phyloP scores from a whole-genome alignment of 164 flowering plant species.

The Tetracentron sinense region DNA sequence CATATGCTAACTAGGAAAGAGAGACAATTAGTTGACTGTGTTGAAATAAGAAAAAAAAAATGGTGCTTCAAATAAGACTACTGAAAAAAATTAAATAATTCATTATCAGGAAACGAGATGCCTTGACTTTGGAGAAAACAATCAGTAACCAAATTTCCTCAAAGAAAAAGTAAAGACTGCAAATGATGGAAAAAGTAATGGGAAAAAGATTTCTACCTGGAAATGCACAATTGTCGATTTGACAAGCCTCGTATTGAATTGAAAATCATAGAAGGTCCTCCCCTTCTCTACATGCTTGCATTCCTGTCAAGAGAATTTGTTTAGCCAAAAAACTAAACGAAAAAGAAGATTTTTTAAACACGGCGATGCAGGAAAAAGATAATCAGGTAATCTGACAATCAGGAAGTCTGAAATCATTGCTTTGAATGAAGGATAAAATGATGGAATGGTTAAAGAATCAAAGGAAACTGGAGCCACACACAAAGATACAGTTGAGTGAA shows the following conservation, averaged over 20 bases:
- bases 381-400: neutral
- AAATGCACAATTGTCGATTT: conserved; percentile 90
- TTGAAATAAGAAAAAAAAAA: too few relatives aligned
- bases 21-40: too few relatives aligned
- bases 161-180: neutral
- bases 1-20: too few relatives aligned
- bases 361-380: neutral
- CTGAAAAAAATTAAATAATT: too few relatives aligned
- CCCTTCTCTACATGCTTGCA: conserved; percentile 62
- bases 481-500: too few relatives aligned
- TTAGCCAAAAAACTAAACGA: conserved; percentile 6
- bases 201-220: conserved; percentile 64
- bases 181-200: neutral
- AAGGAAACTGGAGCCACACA: neutral
- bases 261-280: conserved; percentile 72
- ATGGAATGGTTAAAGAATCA: too few relatives aligned
- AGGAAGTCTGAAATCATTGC: too few relatives aligned
- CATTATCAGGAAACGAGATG: too few relatives aligned
- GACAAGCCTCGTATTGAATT: conserved; percentile 88
- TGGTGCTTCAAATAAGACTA: too few relatives aligned
- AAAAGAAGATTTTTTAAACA: neutral
- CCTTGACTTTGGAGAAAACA: neutral
- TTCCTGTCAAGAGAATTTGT: conserved; percentile 44
- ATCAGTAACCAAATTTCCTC: neutral
- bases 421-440: neutral